Conservation (phyloP, 192 early-diverging fungal genomes). For the Gigaspora rosea region DNA sequence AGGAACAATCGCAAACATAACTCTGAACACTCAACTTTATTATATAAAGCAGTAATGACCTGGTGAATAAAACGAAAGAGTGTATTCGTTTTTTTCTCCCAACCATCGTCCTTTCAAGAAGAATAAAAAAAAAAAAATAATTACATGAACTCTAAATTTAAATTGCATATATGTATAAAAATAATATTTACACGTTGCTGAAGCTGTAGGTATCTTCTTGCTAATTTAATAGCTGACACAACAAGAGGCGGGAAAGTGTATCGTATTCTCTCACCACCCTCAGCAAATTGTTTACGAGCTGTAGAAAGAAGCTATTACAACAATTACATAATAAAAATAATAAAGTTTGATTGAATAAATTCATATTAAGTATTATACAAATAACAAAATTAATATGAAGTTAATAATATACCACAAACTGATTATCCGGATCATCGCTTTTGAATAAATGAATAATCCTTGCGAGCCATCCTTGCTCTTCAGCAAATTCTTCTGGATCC, state of each 20-base stretch:
- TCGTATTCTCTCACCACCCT: slow-evolving; percentile 89
- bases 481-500: slow-evolving; percentile 88
- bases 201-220: slow-evolving; percentile 53
- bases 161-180: background rate
- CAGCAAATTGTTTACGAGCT: slow-evolving; percentile 81
- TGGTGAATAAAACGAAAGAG: slow-evolving; percentile 90
- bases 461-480: slow-evolving; percentile 91
- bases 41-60: slow-evolving; percentile 73
- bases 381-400: background rate
- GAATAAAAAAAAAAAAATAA: background rate
- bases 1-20: slow-evolving; percentile 81
- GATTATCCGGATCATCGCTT: slow-evolving; percentile 71
- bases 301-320: slow-evolving; percentile 67
- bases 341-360: background rate
- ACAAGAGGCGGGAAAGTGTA: slow-evolving; percentile 92
- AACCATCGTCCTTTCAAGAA: slow-evolving; percentile 48
- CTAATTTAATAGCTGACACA: slow-evolving; percentile 66
- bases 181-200: slow-evolving; percentile 42
- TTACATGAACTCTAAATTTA: background rate
- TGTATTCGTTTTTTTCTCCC: slow-evolving; percentile 71
- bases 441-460: slow-evolving; percentile 75
- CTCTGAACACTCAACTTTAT: slow-evolving; percentile 61
- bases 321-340: background rate
- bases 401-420: slow-evolving; percentile 62
- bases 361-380: background rate